phyloP scores from a whole-genome alignment of 345 rosid species.

The Nephelium lappaceum region DNA sequence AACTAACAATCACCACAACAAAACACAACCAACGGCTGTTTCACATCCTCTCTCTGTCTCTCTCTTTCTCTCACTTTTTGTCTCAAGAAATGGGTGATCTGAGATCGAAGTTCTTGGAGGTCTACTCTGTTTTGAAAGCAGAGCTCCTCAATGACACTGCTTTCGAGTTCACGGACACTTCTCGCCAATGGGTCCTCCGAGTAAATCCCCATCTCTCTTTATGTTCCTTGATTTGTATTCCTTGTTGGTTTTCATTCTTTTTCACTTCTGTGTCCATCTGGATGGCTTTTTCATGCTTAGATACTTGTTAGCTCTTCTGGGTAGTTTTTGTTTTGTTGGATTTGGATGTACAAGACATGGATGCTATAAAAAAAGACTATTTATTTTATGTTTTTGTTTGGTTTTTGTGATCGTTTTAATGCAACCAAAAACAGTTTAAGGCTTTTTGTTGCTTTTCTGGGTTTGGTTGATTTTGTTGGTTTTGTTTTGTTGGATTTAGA shows the following conservation, averaged over 20 bases:
- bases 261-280: neutral
- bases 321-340: neutral
- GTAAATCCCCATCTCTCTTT: conserved; percentile 26
- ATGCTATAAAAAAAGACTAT: too few species aligned
- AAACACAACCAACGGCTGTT: neutral
- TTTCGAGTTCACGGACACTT: conserved; percentile 73
- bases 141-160: conserved; percentile 84
- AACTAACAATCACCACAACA: neutral
- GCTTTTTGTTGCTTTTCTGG: neutral
- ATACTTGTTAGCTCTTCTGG: neutral
- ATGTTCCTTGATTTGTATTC: neutral
- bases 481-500: neutral
- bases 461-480: neutral
- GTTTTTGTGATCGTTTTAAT: too few species aligned
- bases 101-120: conserved; percentile 61
- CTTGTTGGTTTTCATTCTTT: neutral
- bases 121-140: conserved; percentile 58
- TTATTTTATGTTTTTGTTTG: too few species aligned
- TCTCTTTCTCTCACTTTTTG: neutral
- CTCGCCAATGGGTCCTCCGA: conserved; percentile 81
- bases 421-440: too few species aligned
- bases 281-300: neutral
- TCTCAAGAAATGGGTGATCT: conserved; percentile 41
- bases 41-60: neutral
- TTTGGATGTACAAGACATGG: neutral